Evolutionary conservation across 495 filamentous ascomycete genomes (phyloP), one percentile per base, ranked within the genome.

Genomic region (Aspergillus mulundensis): DNA sequence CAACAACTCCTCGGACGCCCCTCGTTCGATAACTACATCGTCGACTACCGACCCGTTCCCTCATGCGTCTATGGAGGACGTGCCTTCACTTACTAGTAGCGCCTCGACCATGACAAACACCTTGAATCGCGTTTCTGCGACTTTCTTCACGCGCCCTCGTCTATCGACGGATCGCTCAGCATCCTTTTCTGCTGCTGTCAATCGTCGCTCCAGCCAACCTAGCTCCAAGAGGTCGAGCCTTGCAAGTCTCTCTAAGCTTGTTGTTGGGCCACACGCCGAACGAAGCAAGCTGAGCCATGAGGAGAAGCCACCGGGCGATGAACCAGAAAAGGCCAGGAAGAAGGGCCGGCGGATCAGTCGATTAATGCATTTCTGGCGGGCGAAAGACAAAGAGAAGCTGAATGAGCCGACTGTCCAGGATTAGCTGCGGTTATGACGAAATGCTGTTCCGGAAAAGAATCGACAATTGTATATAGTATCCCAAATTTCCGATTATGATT

Each of bases 71-170:
- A 80, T 90, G 20, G 91, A 95, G 54, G 89, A 91, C 70, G 88
- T 93, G 11, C 91, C 91, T 7, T 95, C 91, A 28, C 70, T 96
- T 25, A 91, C 87, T 16, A 92, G 88, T 70, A 91, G 88, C 66
- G 84, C 89, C 61, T 96, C 91, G 0, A 92, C 90, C 14, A 88
- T 85, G 84, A 90, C 89, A 3, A 85, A 86, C 52, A 65, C 74
- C 58, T 60, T 77, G 65, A 61, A 72, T 57, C 76, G 77, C 15
- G 66, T 82, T 50, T 77, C 75, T 18, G 70, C 71, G 20, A 74
- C 69, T 6, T 77, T 77, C 58, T 73, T 79, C 46, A 62, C 70
- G 34, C 73, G 70, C 20, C 71, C 65, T 53, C 75, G 73, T 38
- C 61, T 75, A 12, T 79, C 77, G 7, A 77, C 79, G 16, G 86